These are phyloP conservation scores for Zarea fungicola DNA, from an alignment of 2,329 filamentous ascomycete species.

Conservation along the genomic window DNA sequence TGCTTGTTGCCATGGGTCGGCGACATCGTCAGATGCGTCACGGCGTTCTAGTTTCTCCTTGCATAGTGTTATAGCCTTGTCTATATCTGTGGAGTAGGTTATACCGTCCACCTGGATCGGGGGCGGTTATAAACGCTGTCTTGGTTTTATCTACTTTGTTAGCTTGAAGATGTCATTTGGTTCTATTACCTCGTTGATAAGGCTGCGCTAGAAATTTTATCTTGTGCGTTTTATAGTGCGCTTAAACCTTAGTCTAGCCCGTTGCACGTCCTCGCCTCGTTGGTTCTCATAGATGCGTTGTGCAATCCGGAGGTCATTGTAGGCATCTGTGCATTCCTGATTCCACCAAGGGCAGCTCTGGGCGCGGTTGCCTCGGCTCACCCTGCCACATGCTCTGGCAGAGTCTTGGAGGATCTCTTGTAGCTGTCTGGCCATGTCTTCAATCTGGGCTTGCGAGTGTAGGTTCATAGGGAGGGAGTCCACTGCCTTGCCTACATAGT, in stretches of 20 bases:
- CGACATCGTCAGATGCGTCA: slow-evolving; percentile 1
- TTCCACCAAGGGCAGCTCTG: slow-evolving; percentile 4
- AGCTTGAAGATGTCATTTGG: slow-evolving; percentile 5
- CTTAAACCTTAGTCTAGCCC: not conserved
- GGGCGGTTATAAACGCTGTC: not conserved
- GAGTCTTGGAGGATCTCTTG: not conserved
- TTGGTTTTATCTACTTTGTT: slow-evolving; percentile 6
- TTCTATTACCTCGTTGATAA: not conserved
- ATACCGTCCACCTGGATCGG: slow-evolving; percentile 3
- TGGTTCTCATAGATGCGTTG: slow-evolving; percentile 4
- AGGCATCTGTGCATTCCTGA: slow-evolving; percentile 1
- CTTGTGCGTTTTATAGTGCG: not conserved
- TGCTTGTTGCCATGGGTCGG: not conserved
- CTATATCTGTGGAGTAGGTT: slow-evolving; percentile 3
- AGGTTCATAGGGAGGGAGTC: not conserved
- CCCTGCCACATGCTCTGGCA: not conserved
- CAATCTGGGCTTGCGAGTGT: not conserved
- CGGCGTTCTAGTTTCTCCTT: slow-evolving; percentile 6
- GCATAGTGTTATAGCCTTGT: slow-evolving; percentile 2
- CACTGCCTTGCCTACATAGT: not conserved
- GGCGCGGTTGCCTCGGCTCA: not conserved
- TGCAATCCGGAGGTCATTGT: not conserved
- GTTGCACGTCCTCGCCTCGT: slow-evolving; percentile 3
- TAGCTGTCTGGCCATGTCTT: not conserved
- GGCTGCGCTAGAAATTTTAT: not conserved